phyloP scores from a whole-genome alignment of 345 rosid genomes.

The Acer yangbiense region DNA sequence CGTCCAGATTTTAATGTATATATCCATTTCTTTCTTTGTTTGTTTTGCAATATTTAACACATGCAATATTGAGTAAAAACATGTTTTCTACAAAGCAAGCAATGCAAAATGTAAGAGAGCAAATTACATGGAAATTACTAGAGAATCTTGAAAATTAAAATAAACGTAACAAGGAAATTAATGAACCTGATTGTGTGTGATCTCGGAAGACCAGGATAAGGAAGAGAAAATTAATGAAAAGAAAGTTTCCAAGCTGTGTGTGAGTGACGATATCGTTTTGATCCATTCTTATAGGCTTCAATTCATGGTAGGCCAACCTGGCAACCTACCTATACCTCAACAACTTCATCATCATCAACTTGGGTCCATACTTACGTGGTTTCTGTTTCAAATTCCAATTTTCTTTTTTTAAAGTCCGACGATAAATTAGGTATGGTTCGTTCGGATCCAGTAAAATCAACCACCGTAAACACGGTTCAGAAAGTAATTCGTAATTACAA shows the following conservation, averaged over 20 bases:
- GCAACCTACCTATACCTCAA: neutral
- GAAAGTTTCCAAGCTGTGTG: neutral
- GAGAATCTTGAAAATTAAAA: no score
- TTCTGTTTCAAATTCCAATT: no score
- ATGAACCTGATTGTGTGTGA: constrained; percentile 3
- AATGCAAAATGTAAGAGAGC: no score
- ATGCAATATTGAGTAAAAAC: neutral
- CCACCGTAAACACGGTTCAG: no score
- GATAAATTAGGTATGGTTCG: no score
- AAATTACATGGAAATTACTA: no score
- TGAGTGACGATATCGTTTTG: neutral
- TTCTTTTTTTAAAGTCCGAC: no score
- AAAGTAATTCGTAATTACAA: no score
- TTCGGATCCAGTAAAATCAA: no score
- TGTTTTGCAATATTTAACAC: no score
- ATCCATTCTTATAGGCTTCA: neutral
- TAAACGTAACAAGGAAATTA: neutral
- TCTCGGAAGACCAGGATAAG: constrained; percentile 5
- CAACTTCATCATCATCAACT: neutral
- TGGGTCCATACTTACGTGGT: neutral
- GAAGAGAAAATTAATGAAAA: neutral
- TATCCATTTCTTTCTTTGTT: no score
- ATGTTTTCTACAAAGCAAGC: neutral
- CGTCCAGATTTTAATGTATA: no score
- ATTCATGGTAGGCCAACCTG: neutral